Conservation (phyloP, 164 flowering plant species). For the Nymphaea thermarum region DNA sequence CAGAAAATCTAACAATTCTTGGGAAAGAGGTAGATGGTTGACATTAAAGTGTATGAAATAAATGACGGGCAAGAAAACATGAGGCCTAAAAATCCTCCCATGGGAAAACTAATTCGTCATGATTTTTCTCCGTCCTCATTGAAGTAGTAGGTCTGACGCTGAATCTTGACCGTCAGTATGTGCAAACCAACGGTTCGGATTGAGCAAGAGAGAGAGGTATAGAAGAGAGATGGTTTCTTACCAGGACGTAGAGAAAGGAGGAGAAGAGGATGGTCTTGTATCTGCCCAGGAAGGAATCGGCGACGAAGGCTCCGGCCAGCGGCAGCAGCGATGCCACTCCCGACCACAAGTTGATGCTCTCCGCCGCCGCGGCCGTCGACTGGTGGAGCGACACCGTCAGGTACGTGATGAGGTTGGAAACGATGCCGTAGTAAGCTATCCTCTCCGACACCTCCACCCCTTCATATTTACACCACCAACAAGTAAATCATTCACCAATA, state of each 20-base stretch:
- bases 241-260: conserved; percentile 7
- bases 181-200: no score
- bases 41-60: no score
- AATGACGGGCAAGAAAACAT: no score
- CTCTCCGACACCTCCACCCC: conserved; percentile 12
- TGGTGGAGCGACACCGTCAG: conserved; percentile 4
- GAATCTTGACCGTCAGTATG: no score
- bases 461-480: not conserved
- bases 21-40: no score
- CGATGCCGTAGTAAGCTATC: conserved; percentile 6
- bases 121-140: no score
- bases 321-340: conserved; percentile 13
- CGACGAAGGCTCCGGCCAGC: conserved; percentile 8
- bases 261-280: conserved; percentile 5
- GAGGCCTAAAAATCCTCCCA: no score
- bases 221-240: not conserved
- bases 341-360: conserved; percentile 8
- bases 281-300: conserved; percentile 12
- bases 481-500: no score
- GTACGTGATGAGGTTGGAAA: conserved; percentile 9
- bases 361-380: conserved; percentile 6
- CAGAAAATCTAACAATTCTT: no score
- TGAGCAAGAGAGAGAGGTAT: not conserved
- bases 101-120: no score
- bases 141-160: no score